Conservation (phyloP, 768 basidiomycete genomes). For the Tephrocybe sp. region DNA sequence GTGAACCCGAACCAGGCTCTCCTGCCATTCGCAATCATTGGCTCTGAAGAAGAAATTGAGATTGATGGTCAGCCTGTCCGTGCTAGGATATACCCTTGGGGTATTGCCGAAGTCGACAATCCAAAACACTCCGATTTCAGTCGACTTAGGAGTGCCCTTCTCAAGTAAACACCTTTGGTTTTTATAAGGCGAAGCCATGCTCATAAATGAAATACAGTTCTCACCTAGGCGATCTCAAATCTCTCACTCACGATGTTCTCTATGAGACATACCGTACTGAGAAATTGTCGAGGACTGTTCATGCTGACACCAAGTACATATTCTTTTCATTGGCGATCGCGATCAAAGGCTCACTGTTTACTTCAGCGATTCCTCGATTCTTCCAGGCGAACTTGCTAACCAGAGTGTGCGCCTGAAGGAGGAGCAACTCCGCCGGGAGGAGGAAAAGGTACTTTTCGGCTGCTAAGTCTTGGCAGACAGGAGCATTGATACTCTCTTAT, state of each 20-base stretch:
- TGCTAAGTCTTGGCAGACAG: neutral
- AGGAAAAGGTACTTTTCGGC: conserved; percentile 70
- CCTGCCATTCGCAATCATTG: conserved; percentile 95
- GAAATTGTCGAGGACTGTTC: conserved; percentile 89
- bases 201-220: conserved; percentile 53
- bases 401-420: conserved; percentile 98
- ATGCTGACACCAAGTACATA: conserved; percentile 71
- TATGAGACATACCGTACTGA: conserved; percentile 98
- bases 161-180: conserved; percentile 60
- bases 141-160: conserved; percentile 83
- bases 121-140: conserved; percentile 99
- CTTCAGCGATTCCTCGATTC: conserved; percentile 78
- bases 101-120: conserved; percentile 97
- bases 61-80: conserved; percentile 89
- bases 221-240: conserved; percentile 92
- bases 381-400: conserved; percentile 94
- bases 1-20: conserved; percentile 54
- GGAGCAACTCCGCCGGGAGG: conserved; percentile 94
- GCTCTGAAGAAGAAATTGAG: conserved; percentile 95
- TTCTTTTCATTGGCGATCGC: conserved; percentile 5
- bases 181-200: neutral
- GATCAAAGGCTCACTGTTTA: conserved; percentile 17
- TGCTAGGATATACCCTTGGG: conserved; percentile 97
- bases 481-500: conserved; percentile 11
- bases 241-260: conserved; percentile 87